Evolutionary conservation across 2,329 filamentous ascomycete genomes (phyloP).

Genomic region (Fusarium sp.): DNA sequence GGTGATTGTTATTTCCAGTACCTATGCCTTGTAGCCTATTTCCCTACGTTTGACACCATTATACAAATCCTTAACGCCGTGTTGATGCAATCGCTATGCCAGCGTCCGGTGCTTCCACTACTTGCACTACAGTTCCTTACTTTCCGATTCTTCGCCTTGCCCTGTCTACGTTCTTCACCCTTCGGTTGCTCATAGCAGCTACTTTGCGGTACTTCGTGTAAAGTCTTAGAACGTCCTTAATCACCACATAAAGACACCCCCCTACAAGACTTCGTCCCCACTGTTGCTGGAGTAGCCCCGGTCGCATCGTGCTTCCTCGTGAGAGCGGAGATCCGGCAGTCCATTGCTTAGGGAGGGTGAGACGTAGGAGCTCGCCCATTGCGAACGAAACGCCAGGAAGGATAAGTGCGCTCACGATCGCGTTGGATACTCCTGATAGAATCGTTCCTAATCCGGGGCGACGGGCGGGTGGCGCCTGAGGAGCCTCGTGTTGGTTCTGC

Average conservation of each 20-base stretch:
- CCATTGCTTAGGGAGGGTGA: conserved; percentile 77
- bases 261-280: conserved; percentile 93
- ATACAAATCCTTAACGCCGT: conserved; percentile 38
- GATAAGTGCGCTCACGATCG: conserved; percentile 71
- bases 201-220: conserved; percentile 75
- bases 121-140: conserved; percentile 14
- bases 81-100: conserved; percentile 34
- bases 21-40: conserved; percentile 12
- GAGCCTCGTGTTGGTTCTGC: conserved; percentile 51
- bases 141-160: conserved; percentile 57
- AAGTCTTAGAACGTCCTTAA: conserved; percentile 76
- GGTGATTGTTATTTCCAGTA: conserved; percentile 8
- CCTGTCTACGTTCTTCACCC: conserved; percentile 65
- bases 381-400: conserved; percentile 85
- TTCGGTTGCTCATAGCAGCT: conserved; percentile 66
- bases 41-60: conserved; percentile 4
- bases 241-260: conserved; percentile 87
- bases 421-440: conserved; percentile 61
- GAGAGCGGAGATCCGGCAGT: conserved; percentile 59
- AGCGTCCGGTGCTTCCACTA: conserved; percentile 1
- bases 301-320: conserved; percentile 54
- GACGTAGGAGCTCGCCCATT: conserved; percentile 80
- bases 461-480: conserved; percentile 53
- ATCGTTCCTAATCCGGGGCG: conserved; percentile 54
- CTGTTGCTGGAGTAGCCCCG: conserved; percentile 80